Conservation (phyloP, 2,329 filamentous ascomycete species). For the Fusarium sp. region DNA sequence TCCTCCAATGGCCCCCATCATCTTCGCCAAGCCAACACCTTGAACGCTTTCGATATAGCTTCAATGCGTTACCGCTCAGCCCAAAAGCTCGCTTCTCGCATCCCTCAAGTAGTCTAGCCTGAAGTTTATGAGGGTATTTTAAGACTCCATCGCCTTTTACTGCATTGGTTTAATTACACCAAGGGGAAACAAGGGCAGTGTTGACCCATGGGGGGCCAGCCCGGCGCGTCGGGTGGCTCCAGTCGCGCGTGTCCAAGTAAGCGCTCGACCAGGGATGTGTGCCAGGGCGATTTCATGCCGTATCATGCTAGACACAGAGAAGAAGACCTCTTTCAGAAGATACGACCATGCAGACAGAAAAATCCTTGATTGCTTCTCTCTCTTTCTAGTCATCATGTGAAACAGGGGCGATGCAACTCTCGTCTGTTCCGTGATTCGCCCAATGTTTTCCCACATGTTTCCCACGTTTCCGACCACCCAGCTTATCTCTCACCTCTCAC, state of each 20-base stretch:
- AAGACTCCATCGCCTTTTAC: slow-evolving; percentile 5
- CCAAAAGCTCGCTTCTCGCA: neutral
- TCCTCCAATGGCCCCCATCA: neutral
- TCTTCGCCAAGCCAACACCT: slow-evolving; percentile 3
- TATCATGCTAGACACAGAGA: slow-evolving; percentile 17
- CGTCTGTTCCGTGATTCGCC: slow-evolving; percentile 25
- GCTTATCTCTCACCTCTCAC: neutral
- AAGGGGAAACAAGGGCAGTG: neutral
- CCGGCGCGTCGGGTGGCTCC: slow-evolving; percentile 20
- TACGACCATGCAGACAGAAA: neutral
- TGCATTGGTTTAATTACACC: neutral
- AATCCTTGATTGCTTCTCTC: neutral
- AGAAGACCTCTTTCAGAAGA: neutral
- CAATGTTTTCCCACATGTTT: slow-evolving; percentile 35
- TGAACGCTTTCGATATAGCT: slow-evolving; percentile 14
- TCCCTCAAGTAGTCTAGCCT: neutral
- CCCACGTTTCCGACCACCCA: neutral
- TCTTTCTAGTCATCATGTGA: slow-evolving; percentile 19
- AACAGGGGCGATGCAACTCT: slow-evolving; percentile 30
- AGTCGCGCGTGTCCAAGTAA: slow-evolving; percentile 33
- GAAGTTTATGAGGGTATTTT: slow-evolving; percentile 9
- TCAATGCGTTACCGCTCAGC: slow-evolving; percentile 7
- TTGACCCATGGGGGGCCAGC: neutral
- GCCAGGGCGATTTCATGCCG: slow-evolving; percentile 20
- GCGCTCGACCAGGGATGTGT: slow-evolving; percentile 14